phyloP scores from a whole-genome alignment of 176 grass and related monocot species.

The Panicum miliaceum region DNA sequence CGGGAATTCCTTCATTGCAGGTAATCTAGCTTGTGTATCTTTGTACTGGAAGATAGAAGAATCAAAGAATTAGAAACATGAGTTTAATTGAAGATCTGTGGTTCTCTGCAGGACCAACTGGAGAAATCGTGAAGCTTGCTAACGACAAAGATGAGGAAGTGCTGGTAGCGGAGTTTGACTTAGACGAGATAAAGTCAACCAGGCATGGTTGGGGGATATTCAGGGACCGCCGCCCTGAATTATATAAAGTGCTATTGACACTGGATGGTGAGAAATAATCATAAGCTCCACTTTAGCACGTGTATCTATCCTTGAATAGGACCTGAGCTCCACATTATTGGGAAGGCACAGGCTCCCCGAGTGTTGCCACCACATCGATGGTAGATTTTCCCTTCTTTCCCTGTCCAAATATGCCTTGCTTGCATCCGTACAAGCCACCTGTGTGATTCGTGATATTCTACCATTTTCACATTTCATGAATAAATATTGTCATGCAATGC shows the following conservation, averaged over 20 bases:
- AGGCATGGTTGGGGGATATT: constrained; percentile 91
- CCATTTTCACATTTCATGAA: constrained; percentile 1
- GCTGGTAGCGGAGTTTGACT: constrained; percentile 75
- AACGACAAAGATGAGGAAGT: constrained; percentile 87
- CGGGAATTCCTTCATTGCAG: constrained; percentile 91
- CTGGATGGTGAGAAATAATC: constrained; percentile 63
- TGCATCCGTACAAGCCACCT: background rate
- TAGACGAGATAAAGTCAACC: constrained; percentile 73
- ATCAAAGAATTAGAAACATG: background rate
- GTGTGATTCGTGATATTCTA: background rate
- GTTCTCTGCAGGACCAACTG: constrained; percentile 61
- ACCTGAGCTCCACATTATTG: constrained; percentile 3
- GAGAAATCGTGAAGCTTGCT: constrained; percentile 83
- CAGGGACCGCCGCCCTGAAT: constrained; percentile 80
- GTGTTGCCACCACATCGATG: background rate
- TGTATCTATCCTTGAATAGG: constrained; percentile 8
- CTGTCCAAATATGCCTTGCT: background rate
- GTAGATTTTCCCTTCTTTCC: background rate
- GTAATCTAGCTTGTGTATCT: constrained; percentile 39
- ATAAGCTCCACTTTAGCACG: background rate
- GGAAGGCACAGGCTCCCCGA: constrained; percentile 26
- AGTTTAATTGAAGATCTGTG: background rate
- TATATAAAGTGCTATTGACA: constrained; percentile 82
- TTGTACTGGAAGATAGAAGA: background rate
- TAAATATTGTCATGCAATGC: constrained; percentile 20